phyloP scores from a whole-genome alignment of 2,329 filamentous ascomycete genomes.

The Colletotrichum cordylinicola region DNA sequence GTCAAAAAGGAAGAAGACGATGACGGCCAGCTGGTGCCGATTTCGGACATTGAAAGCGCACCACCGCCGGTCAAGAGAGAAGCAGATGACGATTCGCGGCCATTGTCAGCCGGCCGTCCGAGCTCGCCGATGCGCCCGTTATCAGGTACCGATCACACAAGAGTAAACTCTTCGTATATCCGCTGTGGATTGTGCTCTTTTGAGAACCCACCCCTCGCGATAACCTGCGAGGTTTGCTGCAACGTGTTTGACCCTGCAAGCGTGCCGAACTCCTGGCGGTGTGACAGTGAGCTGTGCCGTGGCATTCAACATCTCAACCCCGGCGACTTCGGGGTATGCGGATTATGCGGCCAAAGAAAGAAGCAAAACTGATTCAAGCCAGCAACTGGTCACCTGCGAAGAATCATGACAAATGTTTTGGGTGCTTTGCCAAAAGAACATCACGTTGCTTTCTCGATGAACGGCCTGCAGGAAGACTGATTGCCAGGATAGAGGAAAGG shows the following conservation, averaged over 20 bases:
- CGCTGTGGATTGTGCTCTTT: conserved; percentile 72
- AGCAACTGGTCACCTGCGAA: neutral
- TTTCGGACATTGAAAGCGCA: neutral
- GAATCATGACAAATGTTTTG: neutral
- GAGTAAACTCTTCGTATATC: neutral
- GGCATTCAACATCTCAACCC: conserved; percentile 69
- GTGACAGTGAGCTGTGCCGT: conserved; percentile 60
- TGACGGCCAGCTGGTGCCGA: neutral
- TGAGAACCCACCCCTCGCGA: conserved; percentile 56
- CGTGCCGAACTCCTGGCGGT: conserved; percentile 68
- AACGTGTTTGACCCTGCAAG: conserved; percentile 67
- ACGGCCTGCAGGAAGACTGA: neutral
- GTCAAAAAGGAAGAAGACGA: conserved; percentile 3
- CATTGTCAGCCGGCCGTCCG: neutral
- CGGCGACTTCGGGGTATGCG: conserved; percentile 72
- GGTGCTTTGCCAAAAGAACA: neutral
- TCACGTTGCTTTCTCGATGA: neutral
- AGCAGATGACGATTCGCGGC: neutral
- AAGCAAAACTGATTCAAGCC: conserved; percentile 2
- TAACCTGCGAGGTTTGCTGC: conserved; percentile 72
- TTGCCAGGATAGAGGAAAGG: neutral
- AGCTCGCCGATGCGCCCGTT: neutral
- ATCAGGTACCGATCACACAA: neutral
- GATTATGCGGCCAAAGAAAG: conserved; percentile 65
- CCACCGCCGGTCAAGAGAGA: conserved; percentile 1